Evolutionary conservation across 2,329 filamentous ascomycete genomes (phyloP).

Genomic region (Aspergillus sp.): DNA sequence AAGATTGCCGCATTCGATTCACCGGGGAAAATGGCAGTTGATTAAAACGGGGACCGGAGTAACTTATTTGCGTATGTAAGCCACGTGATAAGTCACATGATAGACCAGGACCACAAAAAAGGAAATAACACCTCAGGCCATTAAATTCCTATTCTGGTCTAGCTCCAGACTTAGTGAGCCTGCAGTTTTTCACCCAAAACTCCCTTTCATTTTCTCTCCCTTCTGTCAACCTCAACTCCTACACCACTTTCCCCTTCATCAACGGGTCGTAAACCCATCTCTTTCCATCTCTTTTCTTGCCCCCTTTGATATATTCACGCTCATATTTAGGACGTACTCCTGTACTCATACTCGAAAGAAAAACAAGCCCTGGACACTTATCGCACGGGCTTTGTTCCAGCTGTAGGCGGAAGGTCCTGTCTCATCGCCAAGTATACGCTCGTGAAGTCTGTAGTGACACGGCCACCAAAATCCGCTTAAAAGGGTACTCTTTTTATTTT

Average conservation of each 20-base stretch:
- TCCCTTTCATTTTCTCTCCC: conserved; percentile 5
- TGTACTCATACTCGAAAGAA: conserved; percentile 29
- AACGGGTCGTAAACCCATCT: conserved; percentile 19
- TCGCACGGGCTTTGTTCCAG: conserved; percentile 33
- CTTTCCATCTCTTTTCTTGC: conserved; percentile 6
- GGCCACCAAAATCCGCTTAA: conserved; percentile 22
- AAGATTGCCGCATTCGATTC: not conserved
- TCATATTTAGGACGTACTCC: conserved; percentile 24
- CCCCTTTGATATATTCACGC: conserved; percentile 9
- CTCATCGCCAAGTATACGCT: conserved; percentile 25
- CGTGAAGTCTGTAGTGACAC: conserved; percentile 35
- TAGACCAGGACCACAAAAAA: not conserved
- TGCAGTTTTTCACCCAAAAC: conserved; percentile 3
- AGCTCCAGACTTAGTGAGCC: not conserved
- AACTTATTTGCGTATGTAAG: not conserved
- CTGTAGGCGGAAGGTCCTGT: conserved; percentile 30
- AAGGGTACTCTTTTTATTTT: conserved; percentile 15
- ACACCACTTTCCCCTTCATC: conserved; percentile 3
- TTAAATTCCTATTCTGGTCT: not conserved
- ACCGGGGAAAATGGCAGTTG: not conserved
- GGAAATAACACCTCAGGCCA: not conserved
- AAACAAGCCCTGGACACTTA: conserved; percentile 16
- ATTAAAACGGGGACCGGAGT: not conserved
- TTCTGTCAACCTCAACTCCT: conserved; percentile 5
- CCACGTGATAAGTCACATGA: not conserved